phyloP scores from a whole-genome alignment of 768 basidiomycete species.

The Leccinum subtestaceum region DNA sequence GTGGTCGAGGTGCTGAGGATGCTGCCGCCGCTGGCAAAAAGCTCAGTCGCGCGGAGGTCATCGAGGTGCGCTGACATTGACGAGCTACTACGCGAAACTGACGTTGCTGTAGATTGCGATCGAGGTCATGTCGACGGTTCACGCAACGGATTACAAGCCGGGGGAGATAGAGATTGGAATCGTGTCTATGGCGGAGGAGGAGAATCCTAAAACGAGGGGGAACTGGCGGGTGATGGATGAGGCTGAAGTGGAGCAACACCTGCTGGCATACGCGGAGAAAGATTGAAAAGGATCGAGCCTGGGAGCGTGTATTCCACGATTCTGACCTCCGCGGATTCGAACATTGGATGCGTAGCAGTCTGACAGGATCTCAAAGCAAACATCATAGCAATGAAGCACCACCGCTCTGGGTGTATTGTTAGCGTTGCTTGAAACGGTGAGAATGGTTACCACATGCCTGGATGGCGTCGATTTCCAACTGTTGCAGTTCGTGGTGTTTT shows the following conservation, averaged over 20 bases:
- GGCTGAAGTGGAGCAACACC: slow-evolving; percentile 72
- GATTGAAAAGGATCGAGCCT: slow-evolving; percentile 46
- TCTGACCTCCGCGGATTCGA: background rate
- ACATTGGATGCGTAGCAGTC: background rate
- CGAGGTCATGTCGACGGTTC: slow-evolving; percentile 90
- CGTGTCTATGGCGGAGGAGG: slow-evolving; percentile 72
- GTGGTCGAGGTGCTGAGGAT: slow-evolving; percentile 76
- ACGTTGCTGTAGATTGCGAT: slow-evolving; percentile 70
- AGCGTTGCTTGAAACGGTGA: background rate
- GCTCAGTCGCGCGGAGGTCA: slow-evolving; percentile 73
- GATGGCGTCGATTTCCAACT: slow-evolving; percentile 64
- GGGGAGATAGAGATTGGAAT: slow-evolving; percentile 96
- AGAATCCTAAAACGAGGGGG: slow-evolving; percentile 68
- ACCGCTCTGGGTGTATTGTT: slow-evolving; percentile 44
- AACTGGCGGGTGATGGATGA: slow-evolving; percentile 78
- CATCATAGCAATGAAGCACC: slow-evolving; percentile 54
- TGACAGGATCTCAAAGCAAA: background rate
- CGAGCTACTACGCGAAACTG: background rate
- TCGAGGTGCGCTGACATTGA: slow-evolving; percentile 63
- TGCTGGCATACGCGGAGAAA: slow-evolving; percentile 87
- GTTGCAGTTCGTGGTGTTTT: slow-evolving; percentile 44
- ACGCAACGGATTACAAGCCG: slow-evolving; percentile 94
- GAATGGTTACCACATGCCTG: slow-evolving; percentile 42
- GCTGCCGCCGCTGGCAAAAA: slow-evolving; percentile 70
- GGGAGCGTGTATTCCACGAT: background rate